phyloP scores from a whole-genome alignment of 2,329 filamentous ascomycete species.

The Chalaropsis thielavioides region DNA sequence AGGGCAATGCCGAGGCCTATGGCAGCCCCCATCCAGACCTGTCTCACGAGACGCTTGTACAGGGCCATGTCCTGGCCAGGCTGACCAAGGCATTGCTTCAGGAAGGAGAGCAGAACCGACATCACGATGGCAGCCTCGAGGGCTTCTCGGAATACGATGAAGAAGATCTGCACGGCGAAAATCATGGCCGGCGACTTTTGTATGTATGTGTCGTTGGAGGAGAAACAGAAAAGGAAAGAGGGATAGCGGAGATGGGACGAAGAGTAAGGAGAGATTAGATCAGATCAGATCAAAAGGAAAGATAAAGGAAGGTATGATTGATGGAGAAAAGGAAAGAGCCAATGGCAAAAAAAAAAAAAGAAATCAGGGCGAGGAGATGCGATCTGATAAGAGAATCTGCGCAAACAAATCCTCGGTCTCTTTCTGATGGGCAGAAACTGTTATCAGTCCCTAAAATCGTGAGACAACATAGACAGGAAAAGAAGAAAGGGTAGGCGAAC shows the following conservation, averaged over 20 bases:
- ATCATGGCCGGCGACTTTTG: conserved; percentile 47
- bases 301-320: not conserved
- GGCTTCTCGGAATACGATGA: conserved; percentile 77
- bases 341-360: not conserved
- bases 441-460: not conserved
- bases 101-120: conserved; percentile 70
- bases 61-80: conserved; percentile 44
- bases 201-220: not conserved
- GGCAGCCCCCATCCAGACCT: conserved; percentile 56
- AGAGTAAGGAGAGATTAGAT: not conserved
- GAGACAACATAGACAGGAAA: not conserved
- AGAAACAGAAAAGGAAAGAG: not conserved
- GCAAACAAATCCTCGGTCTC: not conserved
- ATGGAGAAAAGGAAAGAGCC: not conserved
- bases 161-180: conserved; percentile 70
- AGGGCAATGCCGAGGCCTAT: conserved; percentile 51
- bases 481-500: not conserved
- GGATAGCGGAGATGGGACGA: not conserved
- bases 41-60: conserved; percentile 53
- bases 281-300: not conserved
- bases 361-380: not conserved
- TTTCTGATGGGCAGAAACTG: not conserved
- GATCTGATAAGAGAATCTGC: not conserved
- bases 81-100: conserved; percentile 63
- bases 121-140: conserved; percentile 75